Conservation (phyloP, 1,284 basidiomycete species). For the Filobasidium uniguttulatum region DNA sequence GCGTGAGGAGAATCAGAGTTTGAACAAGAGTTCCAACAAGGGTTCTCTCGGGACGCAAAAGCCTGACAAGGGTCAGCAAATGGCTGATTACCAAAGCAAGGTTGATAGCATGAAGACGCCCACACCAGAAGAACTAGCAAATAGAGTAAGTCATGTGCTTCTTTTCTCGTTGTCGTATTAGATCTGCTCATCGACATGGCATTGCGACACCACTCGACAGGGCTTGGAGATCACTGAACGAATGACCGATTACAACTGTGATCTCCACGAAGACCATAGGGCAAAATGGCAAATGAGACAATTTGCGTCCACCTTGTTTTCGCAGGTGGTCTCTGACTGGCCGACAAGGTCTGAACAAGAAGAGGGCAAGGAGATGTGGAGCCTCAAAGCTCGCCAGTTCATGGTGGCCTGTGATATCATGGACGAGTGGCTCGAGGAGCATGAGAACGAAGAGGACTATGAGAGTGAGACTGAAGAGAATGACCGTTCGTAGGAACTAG, state of each 20-base stretch:
- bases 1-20: no score
- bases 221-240: background rate
- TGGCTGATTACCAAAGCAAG: background rate
- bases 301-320: background rate
- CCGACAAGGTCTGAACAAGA: background rate
- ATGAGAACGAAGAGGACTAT: background rate
- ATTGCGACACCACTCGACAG: background rate
- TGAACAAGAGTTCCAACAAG: background rate
- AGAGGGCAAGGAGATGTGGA: background rate
- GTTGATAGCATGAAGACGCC: background rate
- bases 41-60: background rate
- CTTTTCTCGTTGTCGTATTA: background rate
- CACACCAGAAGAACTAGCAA: background rate
- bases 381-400: background rate
- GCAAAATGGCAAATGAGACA: background rate
- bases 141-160: background rate
- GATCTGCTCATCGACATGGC: background rate
- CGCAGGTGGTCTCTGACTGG: background rate
- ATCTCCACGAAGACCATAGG: background rate
- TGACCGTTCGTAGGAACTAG: no score
- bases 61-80: background rate
- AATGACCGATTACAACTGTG: conserved; percentile 2
- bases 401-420: background rate
- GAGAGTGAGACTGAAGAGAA: no score
- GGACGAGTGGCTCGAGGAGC: background rate